phyloP scores from a whole-genome alignment of 805 yeast species.

The Teunomyces lycoperdinae region DNA sequence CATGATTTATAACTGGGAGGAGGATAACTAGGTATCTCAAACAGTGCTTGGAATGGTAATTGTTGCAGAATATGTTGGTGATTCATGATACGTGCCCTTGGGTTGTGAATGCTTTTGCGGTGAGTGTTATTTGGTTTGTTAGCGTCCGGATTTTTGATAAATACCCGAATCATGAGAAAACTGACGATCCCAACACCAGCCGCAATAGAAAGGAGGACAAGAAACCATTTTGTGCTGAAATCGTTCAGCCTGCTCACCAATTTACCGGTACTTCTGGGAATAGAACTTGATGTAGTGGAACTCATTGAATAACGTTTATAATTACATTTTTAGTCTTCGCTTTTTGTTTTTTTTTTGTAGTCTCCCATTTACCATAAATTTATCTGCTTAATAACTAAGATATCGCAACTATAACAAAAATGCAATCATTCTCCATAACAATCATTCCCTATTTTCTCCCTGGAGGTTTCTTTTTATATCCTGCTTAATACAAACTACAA shows the following conservation, averaged over 20 bases:
- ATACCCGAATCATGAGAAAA: not conserved
- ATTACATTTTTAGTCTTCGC: no score
- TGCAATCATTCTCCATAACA: no score
- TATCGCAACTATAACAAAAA: no score
- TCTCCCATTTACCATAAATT: no score
- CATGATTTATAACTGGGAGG: not conserved
- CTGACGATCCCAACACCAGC: not conserved
- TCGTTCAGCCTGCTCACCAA: not conserved
- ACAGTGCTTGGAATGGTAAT: not conserved
- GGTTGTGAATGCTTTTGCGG: not conserved
- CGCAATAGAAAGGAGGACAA: not conserved
- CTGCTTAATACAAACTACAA: no score
- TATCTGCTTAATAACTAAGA: no score
- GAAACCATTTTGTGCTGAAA: not conserved
- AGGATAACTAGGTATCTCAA: not conserved
- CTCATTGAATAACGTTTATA: no score
- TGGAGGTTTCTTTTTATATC: no score
- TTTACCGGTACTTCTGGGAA: not conserved
- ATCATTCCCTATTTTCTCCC: no score
- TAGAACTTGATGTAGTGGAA: not conserved
- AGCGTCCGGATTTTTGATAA: not conserved
- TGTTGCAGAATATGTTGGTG: not conserved
- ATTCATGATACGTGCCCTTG: not conserved
- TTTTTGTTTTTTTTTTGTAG: no score
- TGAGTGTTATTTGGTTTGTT: not conserved